phyloP scores from a whole-genome alignment of 192 early-diverging fungal genomes.

The Cladochytrium replicatum region DNA sequence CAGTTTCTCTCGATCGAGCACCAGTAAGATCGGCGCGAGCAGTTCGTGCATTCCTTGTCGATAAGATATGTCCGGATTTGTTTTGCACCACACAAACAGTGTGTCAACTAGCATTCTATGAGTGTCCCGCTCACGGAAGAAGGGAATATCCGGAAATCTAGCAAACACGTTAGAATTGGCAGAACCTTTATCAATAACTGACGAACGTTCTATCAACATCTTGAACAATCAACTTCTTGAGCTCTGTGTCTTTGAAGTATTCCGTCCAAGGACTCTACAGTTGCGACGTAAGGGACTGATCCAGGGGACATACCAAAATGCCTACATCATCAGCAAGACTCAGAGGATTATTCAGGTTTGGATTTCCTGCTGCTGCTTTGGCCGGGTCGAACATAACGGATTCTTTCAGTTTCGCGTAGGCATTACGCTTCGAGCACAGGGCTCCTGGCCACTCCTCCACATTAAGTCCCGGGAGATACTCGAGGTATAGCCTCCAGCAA shows the following conservation, averaged over 20 bases:
- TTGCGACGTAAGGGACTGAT: neutral
- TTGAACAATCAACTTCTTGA: constrained; percentile 71
- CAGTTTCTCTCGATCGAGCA: constrained; percentile 61
- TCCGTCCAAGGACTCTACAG: constrained; percentile 83
- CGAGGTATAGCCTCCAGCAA: constrained; percentile 17
- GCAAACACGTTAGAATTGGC: constrained; percentile 1
- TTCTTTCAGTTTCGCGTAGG: constrained; percentile 54
- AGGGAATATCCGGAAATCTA: constrained; percentile 82
- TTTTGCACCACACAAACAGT: constrained; percentile 85
- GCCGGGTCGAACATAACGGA: constrained; percentile 59
- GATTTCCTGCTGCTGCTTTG: constrained; percentile 44
- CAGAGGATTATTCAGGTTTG: constrained; percentile 74
- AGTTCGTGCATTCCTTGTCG: constrained; percentile 98
- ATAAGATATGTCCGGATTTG: constrained; percentile 81
- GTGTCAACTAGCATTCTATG: constrained; percentile 68
- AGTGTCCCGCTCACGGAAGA: constrained; percentile 54
- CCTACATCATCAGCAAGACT: constrained; percentile 66
- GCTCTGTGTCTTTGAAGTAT: constrained; percentile 80
- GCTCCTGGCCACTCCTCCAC: constrained; percentile 41
- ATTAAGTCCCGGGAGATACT: constrained; percentile 26
- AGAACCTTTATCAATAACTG: neutral
- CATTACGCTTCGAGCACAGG: constrained; percentile 52
- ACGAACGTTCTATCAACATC: constrained; percentile 86
- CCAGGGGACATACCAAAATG: neutral
- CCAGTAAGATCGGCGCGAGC: constrained; percentile 69